A percentile compares a stretch with the other conserved stretches of the same genome.
phyloP scores from a whole-genome alignment of 202 grass and related monocot genomes.

The Musa balbisiana region DNA sequence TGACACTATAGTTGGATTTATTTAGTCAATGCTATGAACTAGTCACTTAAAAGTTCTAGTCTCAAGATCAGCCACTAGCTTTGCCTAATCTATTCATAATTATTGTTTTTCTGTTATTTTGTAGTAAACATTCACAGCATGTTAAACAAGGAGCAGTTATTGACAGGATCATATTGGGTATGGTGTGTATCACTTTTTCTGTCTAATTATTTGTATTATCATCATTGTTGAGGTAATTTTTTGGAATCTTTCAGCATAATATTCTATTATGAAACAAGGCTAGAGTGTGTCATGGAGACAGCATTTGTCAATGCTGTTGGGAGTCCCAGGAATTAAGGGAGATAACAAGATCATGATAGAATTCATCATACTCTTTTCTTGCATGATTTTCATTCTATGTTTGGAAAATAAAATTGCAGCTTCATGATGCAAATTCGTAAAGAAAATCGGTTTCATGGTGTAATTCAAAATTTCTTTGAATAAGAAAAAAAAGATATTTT shows the following conservation, averaged over 20 bases:
- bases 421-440: neutral
- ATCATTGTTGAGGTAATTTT: neutral
- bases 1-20: neutral
- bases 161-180: slow-evolving; percentile 95
- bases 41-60: neutral
- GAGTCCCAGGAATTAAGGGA: neutral
- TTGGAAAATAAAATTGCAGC: neutral
- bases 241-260: no score
- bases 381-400: neutral
- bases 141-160: slow-evolving; percentile 55
- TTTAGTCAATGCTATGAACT: no score
- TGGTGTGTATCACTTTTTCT: neutral
- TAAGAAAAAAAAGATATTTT: neutral
- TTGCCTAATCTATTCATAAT: neutral
- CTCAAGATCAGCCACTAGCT: neutral
- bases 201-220: neutral
- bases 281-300: neutral
- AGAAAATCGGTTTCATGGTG: neutral
- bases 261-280: neutral
- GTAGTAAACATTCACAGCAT: slow-evolving; percentile 86
- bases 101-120: slow-evolving; percentile 7
- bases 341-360: neutral
- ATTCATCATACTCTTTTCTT: neutral
- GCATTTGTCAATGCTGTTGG: neutral
- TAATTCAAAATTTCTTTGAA: neutral